phyloP scores from a whole-genome alignment of 2,329 filamentous ascomycete species.

The Hypomyces perniciosus region DNA sequence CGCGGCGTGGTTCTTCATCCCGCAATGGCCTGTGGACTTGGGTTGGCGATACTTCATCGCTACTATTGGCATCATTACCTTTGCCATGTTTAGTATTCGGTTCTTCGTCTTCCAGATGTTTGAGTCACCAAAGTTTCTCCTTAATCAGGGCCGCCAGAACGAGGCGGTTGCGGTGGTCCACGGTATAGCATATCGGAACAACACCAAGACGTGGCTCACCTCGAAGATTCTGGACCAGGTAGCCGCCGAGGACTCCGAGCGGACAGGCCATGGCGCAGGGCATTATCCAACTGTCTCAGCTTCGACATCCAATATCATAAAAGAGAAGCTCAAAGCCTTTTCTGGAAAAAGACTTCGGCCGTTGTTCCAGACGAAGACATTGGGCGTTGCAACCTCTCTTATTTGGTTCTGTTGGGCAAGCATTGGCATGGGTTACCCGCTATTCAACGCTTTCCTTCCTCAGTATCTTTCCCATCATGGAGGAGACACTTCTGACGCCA shows the following conservation, averaged over 20 bases:
- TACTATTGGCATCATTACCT: conserved; percentile 65
- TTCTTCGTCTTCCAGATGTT: conserved; percentile 77
- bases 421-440: conserved; percentile 80
- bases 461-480: conserved; percentile 64
- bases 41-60: conserved; percentile 73
- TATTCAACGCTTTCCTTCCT: conserved; percentile 88
- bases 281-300: conserved; percentile 5
- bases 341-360: conserved; percentile 61
- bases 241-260: conserved; percentile 35
- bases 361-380: conserved; percentile 52
- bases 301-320: conserved; percentile 39
- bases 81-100: conserved; percentile 70
- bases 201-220: conserved; percentile 67
- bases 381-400: conserved; percentile 45
- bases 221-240: conserved; percentile 59
- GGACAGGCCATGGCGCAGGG: neutral
- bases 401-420: conserved; percentile 78
- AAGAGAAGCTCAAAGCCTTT: conserved; percentile 58
- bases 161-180: conserved; percentile 78
- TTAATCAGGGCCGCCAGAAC: conserved; percentile 67
- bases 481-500: conserved; percentile 14
- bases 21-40: conserved; percentile 59
- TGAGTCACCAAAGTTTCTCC: conserved; percentile 79
- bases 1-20: conserved; percentile 71
- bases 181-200: conserved; percentile 68